Conservation (phyloP, 352 stramenopile genomes). For the Pythium volutum region DNA sequence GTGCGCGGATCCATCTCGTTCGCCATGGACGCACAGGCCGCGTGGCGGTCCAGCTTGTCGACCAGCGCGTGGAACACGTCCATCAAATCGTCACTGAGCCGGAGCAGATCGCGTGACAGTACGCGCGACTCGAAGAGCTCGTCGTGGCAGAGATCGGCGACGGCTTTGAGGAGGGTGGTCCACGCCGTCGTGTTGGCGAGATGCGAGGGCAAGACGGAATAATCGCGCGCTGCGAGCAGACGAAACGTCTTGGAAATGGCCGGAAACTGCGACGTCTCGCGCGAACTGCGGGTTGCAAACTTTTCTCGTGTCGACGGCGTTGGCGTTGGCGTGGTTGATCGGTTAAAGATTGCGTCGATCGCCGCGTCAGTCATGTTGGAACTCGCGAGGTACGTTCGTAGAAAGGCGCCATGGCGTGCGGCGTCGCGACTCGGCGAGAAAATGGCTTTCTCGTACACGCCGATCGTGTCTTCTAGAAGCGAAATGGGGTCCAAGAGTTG, state of each 20-base stretch:
- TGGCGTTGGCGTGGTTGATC: background rate
- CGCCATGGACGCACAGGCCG: constrained; percentile 21
- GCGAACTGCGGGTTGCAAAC: constrained; percentile 11
- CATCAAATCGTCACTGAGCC: constrained; percentile 28
- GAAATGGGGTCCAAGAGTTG: constrained; percentile 4
- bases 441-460: constrained; percentile 14
- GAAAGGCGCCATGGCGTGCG: constrained; percentile 24
- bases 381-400: constrained; percentile 27
- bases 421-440: constrained; percentile 32
- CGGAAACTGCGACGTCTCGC: constrained; percentile 16
- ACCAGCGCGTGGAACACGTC: constrained; percentile 27
- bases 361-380: constrained; percentile 22
- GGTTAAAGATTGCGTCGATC: constrained; percentile 27
- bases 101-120: constrained; percentile 31
- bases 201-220: constrained; percentile 16
- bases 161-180: constrained; percentile 1
- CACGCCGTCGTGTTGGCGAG: background rate
- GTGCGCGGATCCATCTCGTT: background rate
- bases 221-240: constrained; percentile 25
- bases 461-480: constrained; percentile 8
- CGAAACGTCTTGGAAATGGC: constrained; percentile 28
- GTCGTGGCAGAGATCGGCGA: constrained; percentile 13
- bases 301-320: constrained; percentile 11
- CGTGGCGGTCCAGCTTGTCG: constrained; percentile 15
- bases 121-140: constrained; percentile 34